Evolutionary conservation across 2,329 filamentous ascomycete species (phyloP), one percentile per base, ranked within the genome.

Genomic region (Verticillium longisporum): DNA sequence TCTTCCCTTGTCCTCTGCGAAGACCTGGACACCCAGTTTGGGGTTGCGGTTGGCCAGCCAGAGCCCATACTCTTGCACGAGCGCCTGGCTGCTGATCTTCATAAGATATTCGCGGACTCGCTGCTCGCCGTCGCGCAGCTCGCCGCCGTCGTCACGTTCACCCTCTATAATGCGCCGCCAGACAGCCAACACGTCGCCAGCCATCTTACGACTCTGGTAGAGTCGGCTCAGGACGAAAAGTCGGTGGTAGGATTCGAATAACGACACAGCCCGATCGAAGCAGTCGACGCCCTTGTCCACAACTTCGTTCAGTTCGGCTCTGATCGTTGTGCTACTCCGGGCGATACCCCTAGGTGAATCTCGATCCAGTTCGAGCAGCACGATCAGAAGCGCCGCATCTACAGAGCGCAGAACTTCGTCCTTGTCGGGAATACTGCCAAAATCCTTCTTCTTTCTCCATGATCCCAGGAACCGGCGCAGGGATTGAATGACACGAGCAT

Each of bases 41-140:
- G 95, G 91, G 68, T 97, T 97, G 34, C 93, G 88, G 55, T 87
- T 88, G 31, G 95, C 95, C 21, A 99, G 84, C 95, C 95, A 99
- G 11, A 94, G 80, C 26, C 92, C 94, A 70, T 97, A 98, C 67
- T 97, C 92, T 68, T 93, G 88, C 2, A 99, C 91, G 0, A 98
- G 80, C 6, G 84, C 78, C 64, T 86, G 82, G 72, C 92, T 96
- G 71, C 90, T 88, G 66, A 97, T 88, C 68, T 91, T 91, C 54
- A 85, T 80, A n/a, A 99, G 82, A 71, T 99, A 98, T 64, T 89
- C 89, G 56, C 92, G 88, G 59, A 96, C 82, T 63, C 91, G 88
- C 60, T 88, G 82, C 70, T 96, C 92, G 32, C 91, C 89, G 62
- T 93, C 88, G 6, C 83, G 80, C 45, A 98, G 83, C 68, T 97